phyloP scores from a whole-genome alignment of 2,329 filamentous ascomycete genomes.

The Venturia oleaginea region DNA sequence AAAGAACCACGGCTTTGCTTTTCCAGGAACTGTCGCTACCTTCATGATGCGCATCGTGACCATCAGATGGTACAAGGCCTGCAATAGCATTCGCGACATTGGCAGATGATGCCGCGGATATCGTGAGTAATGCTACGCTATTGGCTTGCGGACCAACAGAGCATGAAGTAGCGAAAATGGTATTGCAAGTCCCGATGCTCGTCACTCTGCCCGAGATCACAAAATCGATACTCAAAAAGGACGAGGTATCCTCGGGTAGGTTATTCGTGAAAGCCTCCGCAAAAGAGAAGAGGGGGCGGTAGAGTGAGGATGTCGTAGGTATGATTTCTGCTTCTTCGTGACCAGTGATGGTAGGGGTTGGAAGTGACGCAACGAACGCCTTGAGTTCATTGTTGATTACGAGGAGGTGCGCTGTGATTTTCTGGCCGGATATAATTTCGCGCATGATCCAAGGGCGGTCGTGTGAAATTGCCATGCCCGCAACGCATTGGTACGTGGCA shows the following conservation, averaged over 20 bases:
- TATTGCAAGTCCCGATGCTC: neutral
- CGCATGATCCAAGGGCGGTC: slow-evolving; percentile 10
- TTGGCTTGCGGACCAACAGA: neutral
- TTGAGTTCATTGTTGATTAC: neutral
- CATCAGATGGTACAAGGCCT: neutral
- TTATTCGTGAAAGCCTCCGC: neutral
- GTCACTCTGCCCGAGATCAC: neutral
- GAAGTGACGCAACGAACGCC: neutral
- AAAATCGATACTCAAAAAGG: neutral
- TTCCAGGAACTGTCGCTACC: neutral
- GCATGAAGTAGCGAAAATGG: neutral
- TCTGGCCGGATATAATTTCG: slow-evolving; percentile 6
- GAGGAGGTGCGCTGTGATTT: slow-evolving; percentile 1
- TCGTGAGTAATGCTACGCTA: neutral
- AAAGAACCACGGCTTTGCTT: neutral
- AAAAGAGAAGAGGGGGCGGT: neutral
- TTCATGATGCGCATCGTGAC: neutral
- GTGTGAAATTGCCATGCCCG: neutral
- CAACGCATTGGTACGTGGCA: slow-evolving; percentile 4
- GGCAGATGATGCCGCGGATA: neutral
- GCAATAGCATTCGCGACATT: neutral
- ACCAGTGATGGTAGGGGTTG: neutral
- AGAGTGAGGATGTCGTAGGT: neutral
- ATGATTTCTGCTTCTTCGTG: slow-evolving; percentile 1
- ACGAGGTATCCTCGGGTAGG: neutral